Conservation (phyloP, 208 protist genomes). For the Trypanosoma mega region DNA sequence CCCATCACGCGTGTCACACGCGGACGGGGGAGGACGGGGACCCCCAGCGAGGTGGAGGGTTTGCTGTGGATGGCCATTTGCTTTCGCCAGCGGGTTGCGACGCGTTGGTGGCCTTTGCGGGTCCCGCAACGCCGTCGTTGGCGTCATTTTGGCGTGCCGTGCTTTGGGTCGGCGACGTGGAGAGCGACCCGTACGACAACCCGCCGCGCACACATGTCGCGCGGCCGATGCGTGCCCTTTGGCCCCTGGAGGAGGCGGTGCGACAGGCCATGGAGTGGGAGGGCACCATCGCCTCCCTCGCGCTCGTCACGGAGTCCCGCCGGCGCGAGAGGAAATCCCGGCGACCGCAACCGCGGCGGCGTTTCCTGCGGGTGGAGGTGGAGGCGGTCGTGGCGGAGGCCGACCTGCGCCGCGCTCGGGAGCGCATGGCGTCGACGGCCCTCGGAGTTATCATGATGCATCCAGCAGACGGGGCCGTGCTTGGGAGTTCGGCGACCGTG, state of each 20-base stretch:
- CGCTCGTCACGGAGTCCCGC: conserved; percentile 7
- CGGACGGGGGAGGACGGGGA: no score
- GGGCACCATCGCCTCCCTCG: conserved; percentile 13
- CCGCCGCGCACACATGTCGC: conserved; percentile 17
- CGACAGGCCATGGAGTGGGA: conserved; percentile 8
- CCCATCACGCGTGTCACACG: no score
- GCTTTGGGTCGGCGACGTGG: conserved; percentile 38
- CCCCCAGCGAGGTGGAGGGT: no score
- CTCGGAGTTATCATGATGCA: conserved; percentile 10
- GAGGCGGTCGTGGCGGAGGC: conserved; percentile 10
- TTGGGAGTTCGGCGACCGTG: not conserved
- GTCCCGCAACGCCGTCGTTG: not conserved
- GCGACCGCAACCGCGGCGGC: no score
- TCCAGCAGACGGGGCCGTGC: conserved; percentile 8
- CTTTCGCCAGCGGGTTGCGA: no score
- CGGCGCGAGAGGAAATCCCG: not conserved
- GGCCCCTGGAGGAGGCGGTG: conserved; percentile 34
- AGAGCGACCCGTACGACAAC: conserved; percentile 22
- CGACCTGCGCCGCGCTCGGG: not conserved
- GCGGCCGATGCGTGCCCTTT: conserved; percentile 40
- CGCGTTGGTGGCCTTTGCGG: not conserved
- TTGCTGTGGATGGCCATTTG: no score
- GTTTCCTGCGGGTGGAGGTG: conserved; percentile 26
- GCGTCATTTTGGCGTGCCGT: conserved; percentile 6
- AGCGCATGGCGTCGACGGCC: not conserved